Evolutionary conservation across 164 flowering plant species (phyloP), one percentile per base, ranked within the genome.

Genomic region (Nymphaea colorata): DNA sequence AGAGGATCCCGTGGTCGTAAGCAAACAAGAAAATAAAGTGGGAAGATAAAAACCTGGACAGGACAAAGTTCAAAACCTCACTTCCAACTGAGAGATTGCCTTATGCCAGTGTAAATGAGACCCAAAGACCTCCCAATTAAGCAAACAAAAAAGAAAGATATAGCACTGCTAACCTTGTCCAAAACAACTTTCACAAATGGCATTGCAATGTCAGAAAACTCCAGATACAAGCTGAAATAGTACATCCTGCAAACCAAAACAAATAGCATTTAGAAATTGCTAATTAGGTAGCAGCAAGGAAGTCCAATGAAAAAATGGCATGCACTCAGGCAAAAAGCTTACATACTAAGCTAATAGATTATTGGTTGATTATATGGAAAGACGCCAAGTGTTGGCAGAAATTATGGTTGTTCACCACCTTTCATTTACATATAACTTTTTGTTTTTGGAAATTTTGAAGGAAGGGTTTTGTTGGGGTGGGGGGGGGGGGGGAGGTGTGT

Each of bases 101-200:
- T 83, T 66, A 94, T 94, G 67, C 99, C 99, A 51, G 89, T 86
- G 73, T 85, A 91, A 78, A 91, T 87, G 68, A 89, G 92, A 55
- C 97, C 99, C 71, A 94, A 63, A 3, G 97, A 94, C 73, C 96
- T 80, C 43, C 99, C 99, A 71, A 91, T 91, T 79, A 91, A 80
- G 83, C 82, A 72, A 69, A 91, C 93, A 3, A 94, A 83, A 74
- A 94, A 87, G 81, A 91, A 94, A 14, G 99, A 89, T 70, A 94
- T 79, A 67, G 90, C 95, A 74, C 79, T 75, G 67, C 95, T 87
- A 70, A 85, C 68, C 81, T 87, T 90, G 36, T 79, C 78, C 55
- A 83, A 41, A 62, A 86, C 62, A 11, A 76, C 79, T 79, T 79
- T 91, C 45, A 88, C 72, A 76, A 94, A 66, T 5, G 99, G 97